Base-by-base conservation (phyloP, 2,329 filamentous ascomycete genomes). In the Lachnellula willkommii region DNA sequence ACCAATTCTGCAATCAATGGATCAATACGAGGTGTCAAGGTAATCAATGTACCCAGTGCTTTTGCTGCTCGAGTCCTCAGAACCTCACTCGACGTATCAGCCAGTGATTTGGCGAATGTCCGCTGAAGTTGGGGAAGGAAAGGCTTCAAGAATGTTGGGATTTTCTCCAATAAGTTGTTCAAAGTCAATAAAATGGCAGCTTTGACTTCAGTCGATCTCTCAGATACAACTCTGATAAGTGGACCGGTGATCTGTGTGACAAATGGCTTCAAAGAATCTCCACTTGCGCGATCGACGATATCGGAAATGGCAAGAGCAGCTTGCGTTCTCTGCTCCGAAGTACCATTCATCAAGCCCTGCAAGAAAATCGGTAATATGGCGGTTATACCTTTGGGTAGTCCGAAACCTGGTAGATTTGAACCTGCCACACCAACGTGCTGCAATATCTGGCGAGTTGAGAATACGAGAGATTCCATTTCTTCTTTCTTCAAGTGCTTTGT, bases 171-270 rank as follows among this genome's bases (percentile, higher is more conserved):
- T 32, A 99, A 77, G 65, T 95, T 96, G 76, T 96, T 97, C 63
- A 99, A 82, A 0, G 94, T 96, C 53, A 95, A 81, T 59, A 99
- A 78, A 70, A 99, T 96, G 43, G 94, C 94, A 58, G 90, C 88
- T 75, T 96, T 97, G 72, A 99, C 91, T 51, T 99, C 95, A 2
- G 91, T 91, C 2, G 94, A 96, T 60, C 93, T 85, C 72, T 99
- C 94, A 5, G 94, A 96, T 17, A 99, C 92, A 22, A 97, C 93
- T 81, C 94, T 89, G 72, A 99, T 99, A 53, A 99, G 82, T 22
- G 95, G 94, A 69, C 94, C 94, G 5, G 95, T 97, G 65, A 99
- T 96, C 69, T 96, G 92, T 32, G 93, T 96, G 58, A 99, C 94
- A 67, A 95, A 97, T 7, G 92, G 90, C 73, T 94, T 95, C 60